Conservation (phyloP, 176 grass and related monocot genomes). For the Areca catechu region DNA sequence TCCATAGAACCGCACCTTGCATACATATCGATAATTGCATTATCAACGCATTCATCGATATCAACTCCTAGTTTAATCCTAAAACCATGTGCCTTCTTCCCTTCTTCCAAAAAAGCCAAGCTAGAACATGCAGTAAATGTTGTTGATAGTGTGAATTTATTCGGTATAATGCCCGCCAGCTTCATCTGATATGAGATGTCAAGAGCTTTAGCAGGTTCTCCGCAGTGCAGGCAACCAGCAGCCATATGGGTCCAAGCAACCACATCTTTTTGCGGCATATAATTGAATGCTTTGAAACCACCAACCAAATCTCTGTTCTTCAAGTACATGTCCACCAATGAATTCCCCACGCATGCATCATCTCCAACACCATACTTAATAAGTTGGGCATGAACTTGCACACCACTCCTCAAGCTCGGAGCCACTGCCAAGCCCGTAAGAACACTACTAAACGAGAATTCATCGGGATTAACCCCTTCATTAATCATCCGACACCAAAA, state of each 20-base stretch:
- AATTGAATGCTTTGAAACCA: constrained; percentile 27
- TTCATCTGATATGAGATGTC: constrained; percentile 32
- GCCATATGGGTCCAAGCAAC: constrained; percentile 64
- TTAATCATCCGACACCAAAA: constrained; percentile 44
- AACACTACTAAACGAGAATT: constrained; percentile 56
- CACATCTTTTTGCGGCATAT: constrained; percentile 36
- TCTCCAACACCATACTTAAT: constrained; percentile 37
- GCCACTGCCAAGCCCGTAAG: constrained; percentile 31
- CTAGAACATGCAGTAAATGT: constrained; percentile 25
- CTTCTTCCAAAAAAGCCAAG: constrained; percentile 16
- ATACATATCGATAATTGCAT: constrained; percentile 60
- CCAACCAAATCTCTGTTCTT: constrained; percentile 29
- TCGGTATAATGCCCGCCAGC: constrained; percentile 24
- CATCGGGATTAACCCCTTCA: constrained; percentile 25
- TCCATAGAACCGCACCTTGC: constrained; percentile 27
- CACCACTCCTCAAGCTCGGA: constrained; percentile 11
- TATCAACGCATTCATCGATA: constrained; percentile 24
- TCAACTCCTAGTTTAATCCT: constrained; percentile 35
- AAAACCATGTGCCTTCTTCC: constrained; percentile 33
- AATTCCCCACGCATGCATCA: constrained; percentile 43
- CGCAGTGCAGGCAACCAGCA: constrained; percentile 30
- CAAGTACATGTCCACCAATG: constrained; percentile 57
- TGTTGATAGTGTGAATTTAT: constrained; percentile 44
- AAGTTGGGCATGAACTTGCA: constrained; percentile 47
- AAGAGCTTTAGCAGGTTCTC: constrained; percentile 17